phyloP scores from a whole-genome alignment of 148 eudicot species.

The Cornus florida region DNA sequence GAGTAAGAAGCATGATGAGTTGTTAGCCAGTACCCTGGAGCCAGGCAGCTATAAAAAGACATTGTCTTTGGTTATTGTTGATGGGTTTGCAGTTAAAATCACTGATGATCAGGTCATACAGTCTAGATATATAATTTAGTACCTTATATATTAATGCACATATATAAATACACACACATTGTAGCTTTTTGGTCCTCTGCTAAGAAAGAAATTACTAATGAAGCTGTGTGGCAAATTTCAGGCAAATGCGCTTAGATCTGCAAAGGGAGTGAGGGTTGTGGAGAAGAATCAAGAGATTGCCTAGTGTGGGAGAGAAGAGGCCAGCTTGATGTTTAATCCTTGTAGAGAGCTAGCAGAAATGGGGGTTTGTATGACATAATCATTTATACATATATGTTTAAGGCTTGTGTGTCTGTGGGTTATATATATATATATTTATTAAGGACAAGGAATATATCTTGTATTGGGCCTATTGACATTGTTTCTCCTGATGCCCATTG shows the following conservation, averaged over 20 bases:
- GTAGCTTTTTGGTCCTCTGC: neutral
- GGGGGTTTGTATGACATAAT: neutral
- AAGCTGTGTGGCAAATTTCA: constrained; percentile 16
- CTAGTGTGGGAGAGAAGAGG: constrained; percentile 16
- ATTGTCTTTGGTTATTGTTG: constrained; percentile 76
- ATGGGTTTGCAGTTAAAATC: constrained; percentile 76
- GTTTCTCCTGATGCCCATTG: neutral
- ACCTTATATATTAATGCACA: too few species aligned
- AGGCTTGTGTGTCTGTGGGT: neutral
- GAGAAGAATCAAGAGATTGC: constrained; percentile 85
- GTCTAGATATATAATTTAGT: neutral
- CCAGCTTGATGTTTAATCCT: too few species aligned
- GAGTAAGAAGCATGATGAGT: constrained; percentile 74
- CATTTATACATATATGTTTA: neutral
- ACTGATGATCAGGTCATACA: constrained; percentile 58
- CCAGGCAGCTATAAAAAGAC: constrained; percentile 67
- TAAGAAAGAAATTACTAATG: neutral
- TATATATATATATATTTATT: too few species aligned
- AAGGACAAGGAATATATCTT: too few species aligned
- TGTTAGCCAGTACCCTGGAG: constrained; percentile 53
- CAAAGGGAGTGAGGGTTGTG: constrained; percentile 72
- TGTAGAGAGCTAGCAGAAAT: too few species aligned
- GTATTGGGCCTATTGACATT: too few species aligned
- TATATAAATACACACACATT: neutral
- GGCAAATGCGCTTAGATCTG: constrained; percentile 79